Percentiles rank a stretch among this genome's conserved stretches.
These are phyloP conservation scores for Endocarpon pusillum DNA, from an alignment of 495 filamentous ascomycete genomes.

Conservation along the genomic window DNA sequence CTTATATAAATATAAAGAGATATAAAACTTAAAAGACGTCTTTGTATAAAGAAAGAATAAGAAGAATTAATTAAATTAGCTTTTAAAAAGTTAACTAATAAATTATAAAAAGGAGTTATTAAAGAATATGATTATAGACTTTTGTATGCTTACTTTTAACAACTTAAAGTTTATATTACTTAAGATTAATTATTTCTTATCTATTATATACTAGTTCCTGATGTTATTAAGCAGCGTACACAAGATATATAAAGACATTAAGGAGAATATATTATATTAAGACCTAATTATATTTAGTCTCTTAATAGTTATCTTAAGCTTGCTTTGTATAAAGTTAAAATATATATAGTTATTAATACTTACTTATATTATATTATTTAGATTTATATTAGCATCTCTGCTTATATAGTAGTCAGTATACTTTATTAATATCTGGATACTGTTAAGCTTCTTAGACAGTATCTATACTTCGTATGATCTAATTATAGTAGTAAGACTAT, in stretches of 20 bases:
- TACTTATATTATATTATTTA: constrained; percentile 12
- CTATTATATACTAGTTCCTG: constrained; percentile 7
- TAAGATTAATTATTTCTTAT: constrained; percentile 8
- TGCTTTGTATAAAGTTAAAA: constrained; percentile 9
- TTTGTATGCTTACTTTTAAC: constrained; percentile 7
- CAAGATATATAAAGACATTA: constrained; percentile 8
- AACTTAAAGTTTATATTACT: no score
- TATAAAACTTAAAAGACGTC: no score
- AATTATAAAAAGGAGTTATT: no score
- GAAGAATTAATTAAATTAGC: no score
- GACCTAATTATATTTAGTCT: constrained; percentile 12
- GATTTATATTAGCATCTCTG: constrained; percentile 9
- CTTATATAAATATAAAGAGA: no score
- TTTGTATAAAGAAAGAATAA: no score
- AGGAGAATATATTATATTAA: no score
- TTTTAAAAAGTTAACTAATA: no score
- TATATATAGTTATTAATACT: constrained; percentile 10
- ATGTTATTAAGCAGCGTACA: constrained; percentile 4
- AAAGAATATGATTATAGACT: constrained; percentile 8
- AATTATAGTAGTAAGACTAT: constrained; percentile 6
- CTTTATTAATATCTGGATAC: constrained; percentile 9
- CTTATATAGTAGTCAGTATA: constrained; percentile 9
- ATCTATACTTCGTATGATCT: constrained; percentile 6
- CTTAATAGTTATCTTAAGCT: constrained; percentile 11
- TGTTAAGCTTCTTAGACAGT: constrained; percentile 2